Evolutionary conservation across 257 asterid genomes (phyloP).

Genomic region (Agastache rugosa): DNA sequence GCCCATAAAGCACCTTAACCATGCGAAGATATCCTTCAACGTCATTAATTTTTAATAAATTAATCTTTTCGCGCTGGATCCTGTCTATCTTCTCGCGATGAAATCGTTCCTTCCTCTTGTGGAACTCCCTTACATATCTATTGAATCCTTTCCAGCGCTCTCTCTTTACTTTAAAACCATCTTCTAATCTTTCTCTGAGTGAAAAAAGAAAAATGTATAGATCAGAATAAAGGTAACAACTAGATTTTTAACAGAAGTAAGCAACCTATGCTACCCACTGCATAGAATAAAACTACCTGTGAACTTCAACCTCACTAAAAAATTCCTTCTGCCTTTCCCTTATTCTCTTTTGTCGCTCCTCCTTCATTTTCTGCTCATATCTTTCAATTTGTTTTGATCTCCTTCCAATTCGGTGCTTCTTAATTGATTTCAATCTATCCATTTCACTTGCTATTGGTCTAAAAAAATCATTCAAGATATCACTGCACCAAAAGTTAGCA

Average conservation of each 20-base stretch:
- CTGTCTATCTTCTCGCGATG: slow-evolving; percentile 98
- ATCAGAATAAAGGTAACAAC: slow-evolving; percentile 27
- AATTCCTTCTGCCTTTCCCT: slow-evolving; percentile 98
- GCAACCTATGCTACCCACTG: slow-evolving; percentile 23
- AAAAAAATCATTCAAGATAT: slow-evolving; percentile 78
- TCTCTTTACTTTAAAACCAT: slow-evolving; percentile 85
- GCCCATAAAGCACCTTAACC: slow-evolving; percentile 79
- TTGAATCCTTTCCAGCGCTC: slow-evolving; percentile 97
- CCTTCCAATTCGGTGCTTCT: slow-evolving; percentile 97
- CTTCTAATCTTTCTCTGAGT: slow-evolving; percentile 92
- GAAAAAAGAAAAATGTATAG: slow-evolving; percentile 20
- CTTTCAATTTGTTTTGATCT: slow-evolving; percentile 93
- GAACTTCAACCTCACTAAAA: slow-evolving; percentile 92
- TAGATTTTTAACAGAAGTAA: slow-evolving; percentile 31
- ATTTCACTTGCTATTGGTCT: slow-evolving; percentile 82
- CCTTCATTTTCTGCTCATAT: slow-evolving; percentile 98
- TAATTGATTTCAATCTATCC: slow-evolving; percentile 84
- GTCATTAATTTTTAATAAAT: slow-evolving; percentile 91
- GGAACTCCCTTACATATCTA: slow-evolving; percentile 86
- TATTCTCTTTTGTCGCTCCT: slow-evolving; percentile 93
- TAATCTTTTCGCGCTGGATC: slow-evolving; percentile 98
- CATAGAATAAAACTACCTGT: slow-evolving; percentile 61
- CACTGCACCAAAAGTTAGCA: slow-evolving; percentile 60
- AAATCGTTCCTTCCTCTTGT: slow-evolving; percentile 93
- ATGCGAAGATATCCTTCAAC: slow-evolving; percentile 99